Evolutionary conservation across 176 grass and related monocot species (phyloP), one percentile per base, ranked within the genome.

Genomic region (Bothriochloa decipiens): DNA sequence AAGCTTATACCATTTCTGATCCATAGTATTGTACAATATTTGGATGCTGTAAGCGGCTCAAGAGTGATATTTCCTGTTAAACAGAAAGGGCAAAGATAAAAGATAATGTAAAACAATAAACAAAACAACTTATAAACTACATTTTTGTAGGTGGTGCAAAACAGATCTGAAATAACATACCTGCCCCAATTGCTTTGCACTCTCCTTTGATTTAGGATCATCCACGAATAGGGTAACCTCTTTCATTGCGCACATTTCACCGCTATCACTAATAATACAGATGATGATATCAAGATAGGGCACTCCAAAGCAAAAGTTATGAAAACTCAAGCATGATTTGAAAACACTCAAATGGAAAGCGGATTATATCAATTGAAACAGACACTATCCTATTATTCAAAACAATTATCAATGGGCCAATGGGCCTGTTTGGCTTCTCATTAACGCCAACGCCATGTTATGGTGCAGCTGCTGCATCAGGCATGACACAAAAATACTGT

Each of bases 231-330:
- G 88, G 25, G 93, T 99, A 69, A 99, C 96, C 86, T 99, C 96
- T 84, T 99, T 99, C 93, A 99, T 99, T 76, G 96, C 96, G 86
- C 96, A 99, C 96, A 99, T 99, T 88, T 99, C 93, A 70, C 96
- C 93, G 85, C 93, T 96, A 81, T 99, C 96, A 86, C 96, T 96
- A 62, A 62, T 62, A 62, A 37, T 76, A 86, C n/a, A 72, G 26
- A 84, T 61, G 39, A 46, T 40, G 22, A 72, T 72, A 90, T 27
- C n/a, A 74, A 70, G 87, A 81, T 11, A 83, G 53, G 86, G 23
- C 11, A 25, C 13, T n/a, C 20, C 18, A 82, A 85, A 68, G 79
- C 6, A 18, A 81, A 52, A 28, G 76, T 82, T 20, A 81, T 25
- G 43, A 66, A 84, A 69, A 83, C 39, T 36, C 14, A 41, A 64